These are phyloP conservation scores for Trypanosoma brucei DNA, from an alignment of 208 protist species.

Conservation along the genomic window DNA sequence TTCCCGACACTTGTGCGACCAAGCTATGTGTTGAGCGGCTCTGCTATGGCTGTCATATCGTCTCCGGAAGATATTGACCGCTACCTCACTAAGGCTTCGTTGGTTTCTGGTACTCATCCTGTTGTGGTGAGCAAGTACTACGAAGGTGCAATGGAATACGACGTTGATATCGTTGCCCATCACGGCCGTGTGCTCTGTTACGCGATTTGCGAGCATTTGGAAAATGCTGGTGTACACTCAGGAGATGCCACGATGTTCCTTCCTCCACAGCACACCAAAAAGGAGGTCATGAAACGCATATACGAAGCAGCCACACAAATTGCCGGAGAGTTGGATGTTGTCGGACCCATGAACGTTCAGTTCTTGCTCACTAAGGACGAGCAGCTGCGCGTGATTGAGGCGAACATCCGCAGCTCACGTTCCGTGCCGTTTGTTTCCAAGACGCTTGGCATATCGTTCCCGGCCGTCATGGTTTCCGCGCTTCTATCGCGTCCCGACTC, in stretches of 20 bases:
- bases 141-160: constrained; percentile 96
- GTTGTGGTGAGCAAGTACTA: constrained; percentile 98
- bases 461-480: constrained; percentile 77
- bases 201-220: constrained; percentile 98
- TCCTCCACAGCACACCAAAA: constrained; percentile 85
- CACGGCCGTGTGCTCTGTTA: constrained; percentile 94
- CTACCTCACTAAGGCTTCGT: constrained; percentile 91
- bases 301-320: constrained; percentile 84
- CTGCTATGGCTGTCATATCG: constrained; percentile 96
- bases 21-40: constrained; percentile 97
- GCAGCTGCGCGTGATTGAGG: constrained; percentile 95
- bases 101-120: constrained; percentile 87
- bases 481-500: constrained; percentile 71
- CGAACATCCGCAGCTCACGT: constrained; percentile 96
- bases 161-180: constrained; percentile 97
- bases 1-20: constrained; percentile 95
- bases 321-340: constrained; percentile 87
- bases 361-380: constrained; percentile 96
- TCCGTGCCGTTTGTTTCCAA: constrained; percentile 98
- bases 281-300: constrained; percentile 79
- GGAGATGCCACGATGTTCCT: constrained; percentile 96
- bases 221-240: constrained; percentile 98
- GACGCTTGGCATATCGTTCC: constrained; percentile 94
- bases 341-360: constrained; percentile 99
- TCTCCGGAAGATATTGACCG: constrained; percentile 87